A percentile compares a stretch with the other conserved stretches of the same genome.
These are phyloP conservation scores for Candida sojae DNA, from an alignment of 1,139 yeast genomes.

Conservation along the genomic window DNA sequence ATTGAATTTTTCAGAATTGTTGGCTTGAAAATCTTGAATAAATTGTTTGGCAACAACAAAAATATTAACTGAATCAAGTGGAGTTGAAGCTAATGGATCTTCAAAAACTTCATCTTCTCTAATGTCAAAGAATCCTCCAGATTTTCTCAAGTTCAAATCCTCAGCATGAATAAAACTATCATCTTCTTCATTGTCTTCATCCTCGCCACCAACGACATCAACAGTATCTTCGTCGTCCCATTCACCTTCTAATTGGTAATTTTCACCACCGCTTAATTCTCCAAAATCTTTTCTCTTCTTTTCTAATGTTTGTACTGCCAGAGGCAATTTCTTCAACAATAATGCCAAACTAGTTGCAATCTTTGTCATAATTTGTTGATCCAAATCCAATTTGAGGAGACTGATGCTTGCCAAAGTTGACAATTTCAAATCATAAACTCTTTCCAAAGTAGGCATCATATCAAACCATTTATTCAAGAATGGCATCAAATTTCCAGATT, in stretches of 20 bases:
- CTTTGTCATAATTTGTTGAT: constrained; percentile 15
- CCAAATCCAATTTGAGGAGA: constrained; percentile 31
- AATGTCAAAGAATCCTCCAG: constrained; percentile 40
- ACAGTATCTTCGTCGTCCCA: constrained; percentile 17
- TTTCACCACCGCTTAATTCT: constrained; percentile 33
- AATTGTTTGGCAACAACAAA: constrained; percentile 16
- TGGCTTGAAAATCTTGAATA: constrained; percentile 13
- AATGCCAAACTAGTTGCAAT: constrained; percentile 15
- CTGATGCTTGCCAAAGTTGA: constrained; percentile 68
- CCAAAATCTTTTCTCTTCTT: constrained; percentile 53
- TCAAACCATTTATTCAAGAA: constrained; percentile 75
- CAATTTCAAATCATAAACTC: constrained; percentile 83
- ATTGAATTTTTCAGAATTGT: constrained; percentile 14
- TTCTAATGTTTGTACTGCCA: constrained; percentile 65
- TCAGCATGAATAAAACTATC: constrained; percentile 17
- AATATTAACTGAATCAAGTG: constrained; percentile 74
- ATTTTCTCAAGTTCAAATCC: constrained; percentile 36
- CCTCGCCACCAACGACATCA: constrained; percentile 9
- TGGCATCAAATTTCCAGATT: constrained; percentile 41
- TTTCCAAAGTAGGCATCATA: constrained; percentile 53
- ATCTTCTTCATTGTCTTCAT: constrained; percentile 42
- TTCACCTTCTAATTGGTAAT: constrained; percentile 20
- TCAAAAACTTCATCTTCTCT: constrained; percentile 66
- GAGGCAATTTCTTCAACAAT: constrained; percentile 59
- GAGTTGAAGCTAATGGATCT: constrained; percentile 78